phyloP scores from a whole-genome alignment of 2,329 filamentous ascomycete genomes.

The Sclerotinia subarctica region DNA sequence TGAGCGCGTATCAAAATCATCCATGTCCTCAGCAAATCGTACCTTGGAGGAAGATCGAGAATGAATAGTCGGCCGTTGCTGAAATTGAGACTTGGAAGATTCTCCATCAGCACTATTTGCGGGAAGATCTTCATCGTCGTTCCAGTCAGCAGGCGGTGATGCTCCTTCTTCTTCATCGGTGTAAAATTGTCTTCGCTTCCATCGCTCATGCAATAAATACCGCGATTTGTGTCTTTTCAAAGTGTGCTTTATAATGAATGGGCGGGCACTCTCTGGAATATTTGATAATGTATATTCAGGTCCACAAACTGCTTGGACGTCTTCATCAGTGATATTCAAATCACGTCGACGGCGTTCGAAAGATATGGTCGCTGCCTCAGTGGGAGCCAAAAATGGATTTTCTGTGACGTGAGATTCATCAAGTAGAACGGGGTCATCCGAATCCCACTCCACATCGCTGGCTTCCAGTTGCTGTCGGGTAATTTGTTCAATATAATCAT shows the following conservation, averaged over 20 bases:
- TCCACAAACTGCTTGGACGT: conserved; percentile 35
- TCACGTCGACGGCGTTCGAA: conserved; percentile 31
- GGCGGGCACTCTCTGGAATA: conserved; percentile 28
- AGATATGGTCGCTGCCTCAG: background rate
- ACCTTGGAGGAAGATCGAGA: conserved; percentile 78
- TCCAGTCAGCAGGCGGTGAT: conserved; percentile 60
- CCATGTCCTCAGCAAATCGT: conserved; percentile 68
- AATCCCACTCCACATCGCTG: background rate
- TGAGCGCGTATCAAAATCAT: conserved; percentile 67
- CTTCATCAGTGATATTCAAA: conserved; percentile 35
- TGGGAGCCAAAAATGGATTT: background rate
- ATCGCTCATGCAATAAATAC: conserved; percentile 60
- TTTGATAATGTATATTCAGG: conserved; percentile 30
- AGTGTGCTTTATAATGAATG: conserved; percentile 32
- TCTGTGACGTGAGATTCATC: background rate
- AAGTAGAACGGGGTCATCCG: background rate
- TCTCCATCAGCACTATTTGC: conserved; percentile 38
- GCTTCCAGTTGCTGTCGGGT: background rate
- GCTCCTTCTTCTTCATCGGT: conserved; percentile 81
- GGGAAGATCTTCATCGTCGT: conserved; percentile 56
- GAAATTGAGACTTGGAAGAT: conserved; percentile 44
- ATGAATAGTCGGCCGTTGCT: conserved; percentile 45
- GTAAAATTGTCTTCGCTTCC: conserved; percentile 76
- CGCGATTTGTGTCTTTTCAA: conserved; percentile 30
- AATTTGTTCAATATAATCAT: conserved; percentile 26